Evolutionary conservation across 257 asterid genomes (phyloP).

Genomic region (Cynanchum wilfordii): DNA sequence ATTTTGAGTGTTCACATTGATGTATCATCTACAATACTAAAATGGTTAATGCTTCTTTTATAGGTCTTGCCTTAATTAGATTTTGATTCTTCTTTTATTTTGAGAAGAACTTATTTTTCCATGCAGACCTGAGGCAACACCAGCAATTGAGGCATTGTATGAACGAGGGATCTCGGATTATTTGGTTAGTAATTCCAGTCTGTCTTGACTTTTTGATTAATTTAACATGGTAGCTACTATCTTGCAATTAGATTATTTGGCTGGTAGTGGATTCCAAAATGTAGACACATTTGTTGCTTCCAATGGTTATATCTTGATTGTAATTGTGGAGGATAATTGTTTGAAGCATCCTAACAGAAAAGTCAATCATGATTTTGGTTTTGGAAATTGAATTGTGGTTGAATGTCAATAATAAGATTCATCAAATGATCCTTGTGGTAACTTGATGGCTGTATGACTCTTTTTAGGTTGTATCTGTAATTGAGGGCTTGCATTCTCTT

Average conservation of each 20-base stretch:
- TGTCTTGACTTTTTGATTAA: background rate
- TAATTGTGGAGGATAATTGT: background rate
- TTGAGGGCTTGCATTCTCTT: background rate
- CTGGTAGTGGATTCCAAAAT: background rate
- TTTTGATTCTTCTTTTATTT: background rate
- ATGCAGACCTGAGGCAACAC: conserved; percentile 61
- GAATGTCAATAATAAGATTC: background rate
- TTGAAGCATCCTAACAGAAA: background rate
- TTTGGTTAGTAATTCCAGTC: conserved; percentile 45
- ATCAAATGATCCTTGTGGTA: background rate
- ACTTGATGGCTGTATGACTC: background rate
- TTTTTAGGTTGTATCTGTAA: background rate
- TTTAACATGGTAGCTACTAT: background rate
- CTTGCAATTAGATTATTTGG: background rate
- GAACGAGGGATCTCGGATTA: conserved; percentile 91
- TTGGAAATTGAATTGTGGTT: background rate
- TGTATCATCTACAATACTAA: background rate
- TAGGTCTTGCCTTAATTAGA: background rate
- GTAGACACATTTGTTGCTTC: background rate
- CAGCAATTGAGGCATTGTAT: conserved; percentile 61
- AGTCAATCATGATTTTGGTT: background rate
- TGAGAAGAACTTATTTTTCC: conserved; percentile 3
- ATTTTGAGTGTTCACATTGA: background rate
- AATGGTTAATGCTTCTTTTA: background rate
- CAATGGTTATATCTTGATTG: background rate